Base-by-base conservation (phyloP, 345 rosid species). In the Pseudoturritis turrita region DNA sequence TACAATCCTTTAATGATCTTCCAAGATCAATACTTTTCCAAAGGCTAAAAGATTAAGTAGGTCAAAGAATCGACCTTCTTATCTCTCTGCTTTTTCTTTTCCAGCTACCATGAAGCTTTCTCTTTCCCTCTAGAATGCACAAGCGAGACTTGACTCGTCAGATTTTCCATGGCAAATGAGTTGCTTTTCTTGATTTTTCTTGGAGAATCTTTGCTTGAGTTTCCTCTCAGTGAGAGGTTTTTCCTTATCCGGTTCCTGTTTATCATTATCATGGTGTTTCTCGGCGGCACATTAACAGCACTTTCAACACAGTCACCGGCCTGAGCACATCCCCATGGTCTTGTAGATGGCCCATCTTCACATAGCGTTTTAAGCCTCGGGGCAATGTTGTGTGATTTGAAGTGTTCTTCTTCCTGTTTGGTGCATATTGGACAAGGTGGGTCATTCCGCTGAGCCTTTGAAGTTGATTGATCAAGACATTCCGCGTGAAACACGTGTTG, bases 401-500 rank as follows among this genome's bases (percentile, higher is more conserved):
- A 43, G 39, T 86, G 74, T 47, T 85, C 95, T 50, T 80, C 86
- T 40, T 81, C 31, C 19, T 68, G 78, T 82, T 87, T 85, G 70
- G 43, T 66, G 71, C 97, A 93, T 52, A 72, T 19, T 22, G 97
- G 98, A 79, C 98, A 93, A 26, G 92, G 86, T 10, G 98, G 97
- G 17, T 93, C 96, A 51, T 80, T 81, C 7, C 76, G 79, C 54
- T 93, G 90, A 49, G 79, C 75, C 76, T 88, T 88, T 7, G 88
- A 83, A n/a, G 97, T 88, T 76, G 87, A 65, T 59, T 90, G 91
- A 65, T 93, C 98, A 82, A 93, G 82, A 80, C 98, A 93, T 61
- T 93, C 98, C 1, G 90, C 98, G 56, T 93, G 98, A 72, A 87
- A 93, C 49, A 90, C 96, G 3, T 93, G 98, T 51, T 92, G 78